Percentiles rank a stretch among this genome's conserved stretches.
Evolutionary conservation across 176 grass and related monocot genomes (phyloP).

Genomic region (Carex myosuroides): DNA sequence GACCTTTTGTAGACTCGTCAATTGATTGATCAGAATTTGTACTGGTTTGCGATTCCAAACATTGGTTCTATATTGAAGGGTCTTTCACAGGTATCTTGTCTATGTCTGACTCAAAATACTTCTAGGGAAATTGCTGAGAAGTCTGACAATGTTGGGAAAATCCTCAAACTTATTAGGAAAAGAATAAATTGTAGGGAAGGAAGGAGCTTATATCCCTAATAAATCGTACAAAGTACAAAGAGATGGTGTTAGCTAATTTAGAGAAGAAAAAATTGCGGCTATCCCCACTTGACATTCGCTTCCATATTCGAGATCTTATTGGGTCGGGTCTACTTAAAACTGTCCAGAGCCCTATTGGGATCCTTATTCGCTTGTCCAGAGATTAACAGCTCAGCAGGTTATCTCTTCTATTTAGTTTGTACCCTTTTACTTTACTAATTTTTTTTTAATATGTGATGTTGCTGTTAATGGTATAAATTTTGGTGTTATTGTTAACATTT

Average conservation of each 20-base stretch:
- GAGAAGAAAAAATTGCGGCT: constrained; percentile 65
- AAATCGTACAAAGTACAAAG: constrained; percentile 66
- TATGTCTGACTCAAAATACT: neutral
- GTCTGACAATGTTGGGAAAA: neutral
- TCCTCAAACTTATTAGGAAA: neutral
- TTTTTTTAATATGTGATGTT: neutral
- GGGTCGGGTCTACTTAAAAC: constrained; percentile 73
- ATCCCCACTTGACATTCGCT: constrained; percentile 60
- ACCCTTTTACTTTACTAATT: neutral
- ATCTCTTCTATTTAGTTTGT: neutral
- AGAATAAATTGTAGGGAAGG: constrained; percentile 40
- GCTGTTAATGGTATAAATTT: neutral
- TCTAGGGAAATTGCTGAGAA: neutral
- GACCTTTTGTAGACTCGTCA: constrained; percentile 53
- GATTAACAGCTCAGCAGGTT: constrained; percentile 33
- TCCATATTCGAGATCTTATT: constrained; percentile 69
- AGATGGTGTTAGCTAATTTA: constrained; percentile 59
- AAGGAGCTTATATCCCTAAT: constrained; percentile 70
- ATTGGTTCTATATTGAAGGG: constrained; percentile 70
- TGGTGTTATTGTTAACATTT: constrained; percentile 7
- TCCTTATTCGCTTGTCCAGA: constrained; percentile 61
- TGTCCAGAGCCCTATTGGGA: constrained; percentile 51
- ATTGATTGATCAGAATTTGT: constrained; percentile 77
- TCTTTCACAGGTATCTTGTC: constrained; percentile 59
- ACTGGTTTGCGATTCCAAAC: constrained; percentile 85